Conservation (phyloP, 176 grass and related monocot species). For the Elymus sibiricus region DNA sequence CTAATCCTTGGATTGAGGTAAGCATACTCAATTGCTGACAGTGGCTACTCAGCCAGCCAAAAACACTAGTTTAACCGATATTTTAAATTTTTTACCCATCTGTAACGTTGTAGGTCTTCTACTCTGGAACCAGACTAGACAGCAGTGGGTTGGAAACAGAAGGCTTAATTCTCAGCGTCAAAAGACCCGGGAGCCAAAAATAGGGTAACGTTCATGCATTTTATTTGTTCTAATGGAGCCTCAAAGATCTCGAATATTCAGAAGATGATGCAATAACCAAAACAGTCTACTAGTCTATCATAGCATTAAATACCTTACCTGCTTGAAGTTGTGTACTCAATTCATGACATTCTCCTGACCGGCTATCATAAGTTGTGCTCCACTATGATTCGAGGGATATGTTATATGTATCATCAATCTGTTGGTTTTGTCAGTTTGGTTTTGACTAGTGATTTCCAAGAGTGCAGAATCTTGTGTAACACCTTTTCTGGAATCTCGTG, state of each 20-base stretch:
- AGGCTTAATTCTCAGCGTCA: constrained; percentile 35
- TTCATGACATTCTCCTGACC: neutral
- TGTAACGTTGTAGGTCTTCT: constrained; percentile 58
- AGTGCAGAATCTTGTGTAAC: constrained; percentile 12
- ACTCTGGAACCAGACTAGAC: constrained; percentile 83
- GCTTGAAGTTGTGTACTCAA: neutral
- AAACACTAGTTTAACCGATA: neutral
- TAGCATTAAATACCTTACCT: neutral
- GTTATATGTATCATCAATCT: neutral
- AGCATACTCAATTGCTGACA: neutral
- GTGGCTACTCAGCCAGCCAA: neutral
- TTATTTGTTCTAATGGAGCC: neutral
- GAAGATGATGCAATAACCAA: neutral
- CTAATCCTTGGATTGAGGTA: neutral
- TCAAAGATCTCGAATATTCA: neutral
- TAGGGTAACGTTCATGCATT: constrained; percentile 52
- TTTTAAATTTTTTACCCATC: neutral
- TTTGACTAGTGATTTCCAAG: neutral
- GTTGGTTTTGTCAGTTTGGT: neutral
- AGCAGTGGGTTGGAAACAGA: constrained; percentile 76
- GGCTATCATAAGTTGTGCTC: neutral
- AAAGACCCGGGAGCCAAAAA: constrained; percentile 48
- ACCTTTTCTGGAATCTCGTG: neutral
- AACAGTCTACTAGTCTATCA: neutral
- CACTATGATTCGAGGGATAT: neutral